phyloP scores from a whole-genome alignment of 805 yeast species.

The Candida boidinii region DNA sequence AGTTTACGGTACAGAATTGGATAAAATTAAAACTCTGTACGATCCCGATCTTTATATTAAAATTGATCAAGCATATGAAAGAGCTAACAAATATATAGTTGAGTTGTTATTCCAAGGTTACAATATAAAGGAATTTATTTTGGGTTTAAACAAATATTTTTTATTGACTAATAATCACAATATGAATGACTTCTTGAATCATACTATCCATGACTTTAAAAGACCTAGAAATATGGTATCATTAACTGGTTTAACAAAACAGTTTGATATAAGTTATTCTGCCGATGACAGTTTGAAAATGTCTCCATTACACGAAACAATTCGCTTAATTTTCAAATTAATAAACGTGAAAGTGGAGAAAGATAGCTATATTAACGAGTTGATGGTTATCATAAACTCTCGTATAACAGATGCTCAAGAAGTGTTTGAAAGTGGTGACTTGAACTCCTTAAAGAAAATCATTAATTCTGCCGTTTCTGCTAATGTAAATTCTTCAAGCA shows the following conservation, averaged over 20 bases:
- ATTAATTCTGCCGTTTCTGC: slow-evolving; percentile 33
- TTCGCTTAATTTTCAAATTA: slow-evolving; percentile 15
- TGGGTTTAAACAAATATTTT: slow-evolving; percentile 46
- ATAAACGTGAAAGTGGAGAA: slow-evolving; percentile 10
- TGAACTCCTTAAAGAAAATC: slow-evolving; percentile 33
- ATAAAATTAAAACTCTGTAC: slow-evolving; percentile 16
- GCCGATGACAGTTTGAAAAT: slow-evolving; percentile 11
- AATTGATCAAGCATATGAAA: slow-evolving; percentile 50
- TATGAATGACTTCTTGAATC: slow-evolving; percentile 44
- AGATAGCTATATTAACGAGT: slow-evolving; percentile 17
- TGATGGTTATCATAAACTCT: slow-evolving; percentile 43
- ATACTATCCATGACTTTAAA: slow-evolving; percentile 43
- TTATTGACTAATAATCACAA: slow-evolving; percentile 43
- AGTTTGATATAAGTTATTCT: slow-evolving; percentile 13
- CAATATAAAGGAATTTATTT: slow-evolving; percentile 38
- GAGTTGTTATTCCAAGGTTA: slow-evolving; percentile 55
- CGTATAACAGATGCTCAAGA: slow-evolving; percentile 47
- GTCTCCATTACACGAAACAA: slow-evolving; percentile 18
- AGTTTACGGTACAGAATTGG: neutral
- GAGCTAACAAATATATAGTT: slow-evolving; percentile 58
- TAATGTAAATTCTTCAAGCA: no score
- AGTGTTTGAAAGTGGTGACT: slow-evolving; percentile 35
- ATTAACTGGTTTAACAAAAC: slow-evolving; percentile 23
- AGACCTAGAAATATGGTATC: slow-evolving; percentile 22
- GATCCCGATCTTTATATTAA: slow-evolving; percentile 36